Conservation (phyloP, 2,329 filamentous ascomycete genomes). For the Aspergillus luchuensis region DNA sequence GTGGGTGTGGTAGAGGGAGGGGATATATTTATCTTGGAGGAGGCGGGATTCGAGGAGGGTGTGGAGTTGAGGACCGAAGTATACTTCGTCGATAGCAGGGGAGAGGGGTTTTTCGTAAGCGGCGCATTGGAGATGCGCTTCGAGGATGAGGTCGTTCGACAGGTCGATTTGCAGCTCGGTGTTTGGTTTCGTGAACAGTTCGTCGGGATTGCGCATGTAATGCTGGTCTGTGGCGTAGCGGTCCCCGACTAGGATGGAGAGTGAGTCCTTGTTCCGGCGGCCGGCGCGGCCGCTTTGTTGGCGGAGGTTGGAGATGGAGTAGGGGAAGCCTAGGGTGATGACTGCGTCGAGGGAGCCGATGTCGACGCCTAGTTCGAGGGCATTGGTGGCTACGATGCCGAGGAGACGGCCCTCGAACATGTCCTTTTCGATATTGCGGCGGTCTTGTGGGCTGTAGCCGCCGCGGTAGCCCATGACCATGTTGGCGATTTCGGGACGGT, state of each 20-base stretch:
- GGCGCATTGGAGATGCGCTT: constrained; percentile 94
- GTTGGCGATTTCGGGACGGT: constrained; percentile 71
- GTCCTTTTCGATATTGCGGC: constrained; percentile 83
- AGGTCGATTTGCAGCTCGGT: constrained; percentile 87
- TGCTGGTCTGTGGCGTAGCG: constrained; percentile 89
- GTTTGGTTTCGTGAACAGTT: constrained; percentile 87
- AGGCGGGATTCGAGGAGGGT: constrained; percentile 75
- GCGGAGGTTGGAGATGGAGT: constrained; percentile 89
- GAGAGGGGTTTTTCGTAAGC: constrained; percentile 92
- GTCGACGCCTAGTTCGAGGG: constrained; percentile 90
- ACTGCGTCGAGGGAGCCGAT: constrained; percentile 94
- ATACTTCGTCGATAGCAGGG: constrained; percentile 71
- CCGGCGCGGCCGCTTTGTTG: constrained; percentile 95
- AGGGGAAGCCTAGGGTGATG: constrained; percentile 90
- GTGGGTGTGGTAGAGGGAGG: constrained; percentile 85
- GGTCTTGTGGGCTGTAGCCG: constrained; percentile 89
- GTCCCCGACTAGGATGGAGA: constrained; percentile 87
- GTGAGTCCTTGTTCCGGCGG: constrained; percentile 85
- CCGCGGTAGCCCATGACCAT: constrained; percentile 95
- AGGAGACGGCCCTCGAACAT: constrained; percentile 97
- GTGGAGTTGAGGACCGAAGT: constrained; percentile 75
- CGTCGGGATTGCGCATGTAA: constrained; percentile 95
- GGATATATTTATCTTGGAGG: constrained; percentile 60
- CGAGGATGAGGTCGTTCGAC: constrained; percentile 85
- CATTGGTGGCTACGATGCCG: constrained; percentile 91